These are phyloP conservation scores for Pichia manshurica DNA, from an alignment of 805 yeast genomes.

Conservation along the genomic window DNA sequence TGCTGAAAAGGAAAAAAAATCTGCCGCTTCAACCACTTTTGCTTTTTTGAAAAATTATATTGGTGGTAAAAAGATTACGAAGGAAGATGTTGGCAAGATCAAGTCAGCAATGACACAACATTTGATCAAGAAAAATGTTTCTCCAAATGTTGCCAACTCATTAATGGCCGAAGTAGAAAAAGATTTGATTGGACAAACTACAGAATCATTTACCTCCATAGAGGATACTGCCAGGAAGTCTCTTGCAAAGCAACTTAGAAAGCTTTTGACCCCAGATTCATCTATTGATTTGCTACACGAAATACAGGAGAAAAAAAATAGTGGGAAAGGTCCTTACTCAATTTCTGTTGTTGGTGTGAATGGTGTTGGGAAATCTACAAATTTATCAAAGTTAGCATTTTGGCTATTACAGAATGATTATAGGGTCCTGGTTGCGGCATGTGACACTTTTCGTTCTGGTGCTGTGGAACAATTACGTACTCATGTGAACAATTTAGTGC, in stretches of 20 bases:
- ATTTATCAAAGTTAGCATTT: constrained; percentile 86
- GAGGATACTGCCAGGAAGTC: constrained; percentile 62
- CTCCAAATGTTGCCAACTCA: constrained; percentile 78
- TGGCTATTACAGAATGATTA: constrained; percentile 91
- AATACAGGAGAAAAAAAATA: constrained; percentile 46
- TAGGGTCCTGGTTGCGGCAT: constrained; percentile 85
- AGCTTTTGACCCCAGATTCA: constrained; percentile 84
- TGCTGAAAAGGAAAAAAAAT: constrained; percentile 14
- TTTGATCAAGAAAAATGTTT: constrained; percentile 79
- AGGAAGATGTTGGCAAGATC: constrained; percentile 60
- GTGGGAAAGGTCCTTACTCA: constrained; percentile 66
- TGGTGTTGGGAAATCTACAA: constrained; percentile 97
- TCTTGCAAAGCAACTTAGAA: constrained; percentile 59
- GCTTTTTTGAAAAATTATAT: constrained; percentile 54
- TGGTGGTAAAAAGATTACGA: constrained; percentile 64
- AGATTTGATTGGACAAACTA: constrained; percentile 66
- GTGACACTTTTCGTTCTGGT: constrained; percentile 97
- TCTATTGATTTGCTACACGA: constrained; percentile 83
- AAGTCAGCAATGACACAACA: constrained; percentile 66
- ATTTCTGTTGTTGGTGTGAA: constrained; percentile 96
- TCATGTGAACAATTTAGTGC: constrained; percentile 79
- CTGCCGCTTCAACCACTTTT: constrained; percentile 35
- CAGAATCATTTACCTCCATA: constrained; percentile 68
- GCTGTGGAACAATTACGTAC: constrained; percentile 97
- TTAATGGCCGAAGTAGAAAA: constrained; percentile 65